These are phyloP conservation scores for Dendrostoma leiphaemia DNA, from an alignment of 2,329 filamentous ascomycete genomes.

Conservation along the genomic window DNA sequence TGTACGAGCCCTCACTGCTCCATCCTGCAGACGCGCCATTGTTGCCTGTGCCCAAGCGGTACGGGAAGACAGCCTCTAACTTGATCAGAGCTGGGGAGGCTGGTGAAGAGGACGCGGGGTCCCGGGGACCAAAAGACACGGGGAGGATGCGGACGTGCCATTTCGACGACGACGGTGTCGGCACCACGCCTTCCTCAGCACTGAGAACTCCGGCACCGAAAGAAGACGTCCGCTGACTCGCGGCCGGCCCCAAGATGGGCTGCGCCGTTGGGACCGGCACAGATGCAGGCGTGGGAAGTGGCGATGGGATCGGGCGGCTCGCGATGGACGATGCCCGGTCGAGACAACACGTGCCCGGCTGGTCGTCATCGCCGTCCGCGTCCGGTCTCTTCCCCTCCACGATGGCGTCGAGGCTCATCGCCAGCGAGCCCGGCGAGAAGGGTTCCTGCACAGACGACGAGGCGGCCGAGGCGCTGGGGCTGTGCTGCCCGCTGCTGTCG, in stretches of 20 bases:
- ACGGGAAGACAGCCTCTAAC: slow-evolving; percentile 11
- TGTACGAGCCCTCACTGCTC: slow-evolving; percentile 1
- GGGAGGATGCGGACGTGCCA: slow-evolving; percentile 11
- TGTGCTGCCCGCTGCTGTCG: background rate
- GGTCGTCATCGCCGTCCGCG: too few species aligned
- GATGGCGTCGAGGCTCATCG: slow-evolving; percentile 14
- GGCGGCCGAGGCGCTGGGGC: background rate
- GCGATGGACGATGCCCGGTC: background rate
- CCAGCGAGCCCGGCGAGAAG: slow-evolving; percentile 9
- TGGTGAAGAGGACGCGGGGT: background rate
- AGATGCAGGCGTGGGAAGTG: background rate
- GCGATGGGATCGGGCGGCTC: background rate
- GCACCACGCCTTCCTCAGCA: background rate
- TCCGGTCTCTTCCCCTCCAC: background rate
- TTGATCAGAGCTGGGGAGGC: background rate
- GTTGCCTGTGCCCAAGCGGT: background rate
- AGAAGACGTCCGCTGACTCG: background rate
- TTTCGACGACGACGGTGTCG: background rate
- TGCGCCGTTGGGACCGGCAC: too few species aligned
- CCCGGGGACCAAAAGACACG: background rate
- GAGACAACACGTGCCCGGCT: slow-evolving; percentile 2
- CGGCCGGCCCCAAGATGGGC: background rate
- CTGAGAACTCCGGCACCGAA: background rate
- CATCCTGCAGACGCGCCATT: background rate
- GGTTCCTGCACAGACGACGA: slow-evolving; percentile 13